These are phyloP conservation scores for Paramicrosporidium saccamoebae DNA, from an alignment of 371 early-diverging fungal species.

Conservation along the genomic window DNA sequence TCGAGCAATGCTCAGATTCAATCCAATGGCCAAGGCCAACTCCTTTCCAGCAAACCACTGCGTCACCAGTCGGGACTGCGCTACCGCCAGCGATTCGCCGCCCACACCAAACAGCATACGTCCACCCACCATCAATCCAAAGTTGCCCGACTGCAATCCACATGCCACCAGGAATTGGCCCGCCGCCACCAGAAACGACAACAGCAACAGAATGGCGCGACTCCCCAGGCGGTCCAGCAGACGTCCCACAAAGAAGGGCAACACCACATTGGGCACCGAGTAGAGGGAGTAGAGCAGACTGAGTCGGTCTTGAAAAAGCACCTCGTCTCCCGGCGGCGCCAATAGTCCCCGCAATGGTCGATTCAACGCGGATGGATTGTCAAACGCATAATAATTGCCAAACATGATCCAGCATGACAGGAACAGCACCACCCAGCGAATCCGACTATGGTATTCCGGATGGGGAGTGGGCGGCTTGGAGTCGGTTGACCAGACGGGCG, in stretches of 20 bases:
- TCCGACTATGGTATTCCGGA: too few species aligned
- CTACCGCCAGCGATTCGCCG: slow-evolving; percentile 11
- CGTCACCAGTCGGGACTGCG: slow-evolving; percentile 10
- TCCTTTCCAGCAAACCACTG: slow-evolving; percentile 12
- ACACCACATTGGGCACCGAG: slow-evolving; percentile 25
- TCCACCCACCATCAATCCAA: slow-evolving; percentile 9
- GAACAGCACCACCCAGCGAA: slow-evolving; percentile 8
- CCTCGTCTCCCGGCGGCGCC: slow-evolving; percentile 5
- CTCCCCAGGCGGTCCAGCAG: slow-evolving; percentile 10
- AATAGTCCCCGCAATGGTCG: slow-evolving; percentile 7
- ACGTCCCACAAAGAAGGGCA: slow-evolving; percentile 15
- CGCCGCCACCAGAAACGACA: slow-evolving; percentile 12
- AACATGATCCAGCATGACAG: slow-evolving; percentile 11
- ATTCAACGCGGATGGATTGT: slow-evolving; percentile 21
- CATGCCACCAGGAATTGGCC: slow-evolving; percentile 19
- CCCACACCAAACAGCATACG: slow-evolving; percentile 15
- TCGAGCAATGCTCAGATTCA: slow-evolving; percentile 11
- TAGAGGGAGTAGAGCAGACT: slow-evolving; percentile 15
- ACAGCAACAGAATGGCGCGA: slow-evolving; percentile 7
- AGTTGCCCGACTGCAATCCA: slow-evolving; percentile 9
- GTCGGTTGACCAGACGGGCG: too few species aligned
- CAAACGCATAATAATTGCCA: slow-evolving; percentile 19
- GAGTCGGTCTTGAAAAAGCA: slow-evolving; percentile 6
- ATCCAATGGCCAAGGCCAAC: slow-evolving; percentile 10
- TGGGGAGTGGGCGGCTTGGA: too few species aligned